phyloP scores from a whole-genome alignment of 2,329 filamentous ascomycete species.

The Sphaerulina populicola region DNA sequence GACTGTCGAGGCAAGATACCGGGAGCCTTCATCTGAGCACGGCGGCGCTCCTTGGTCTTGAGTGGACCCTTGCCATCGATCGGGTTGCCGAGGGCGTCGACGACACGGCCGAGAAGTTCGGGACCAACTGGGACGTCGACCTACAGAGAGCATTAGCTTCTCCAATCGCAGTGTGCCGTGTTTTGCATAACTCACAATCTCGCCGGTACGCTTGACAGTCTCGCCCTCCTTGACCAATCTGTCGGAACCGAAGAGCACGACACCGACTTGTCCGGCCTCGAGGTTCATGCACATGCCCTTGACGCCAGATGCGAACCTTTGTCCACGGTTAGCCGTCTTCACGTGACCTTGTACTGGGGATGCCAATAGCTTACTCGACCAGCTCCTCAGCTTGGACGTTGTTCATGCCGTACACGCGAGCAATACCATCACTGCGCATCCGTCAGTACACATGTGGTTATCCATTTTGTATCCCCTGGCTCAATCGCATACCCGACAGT shows the following conservation, averaged over 20 bases:
- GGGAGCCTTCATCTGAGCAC: conserved; percentile 97
- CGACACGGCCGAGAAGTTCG: conserved; percentile 92
- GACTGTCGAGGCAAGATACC: conserved; percentile 95
- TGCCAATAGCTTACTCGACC: conserved; percentile 64
- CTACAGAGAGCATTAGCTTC: conserved; percentile 41
- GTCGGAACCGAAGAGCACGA: conserved; percentile 99
- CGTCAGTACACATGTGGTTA: conserved; percentile 11
- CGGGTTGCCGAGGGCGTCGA: conserved; percentile 97
- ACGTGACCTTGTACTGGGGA: conserved; percentile 7
- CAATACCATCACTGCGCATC: conserved; percentile 88
- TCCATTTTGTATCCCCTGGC: not conserved
- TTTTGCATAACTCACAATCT: conserved; percentile 67
- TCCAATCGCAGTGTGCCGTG: not conserved
- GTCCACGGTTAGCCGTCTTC: conserved; percentile 12
- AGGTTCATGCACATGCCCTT: conserved; percentile 99
- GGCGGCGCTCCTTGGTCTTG: conserved; percentile 82
- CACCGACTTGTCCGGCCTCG: conserved; percentile 99
- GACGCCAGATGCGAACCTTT: conserved; percentile 98
- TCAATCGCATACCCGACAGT: conserved; percentile 80
- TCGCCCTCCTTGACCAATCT: conserved; percentile 99
- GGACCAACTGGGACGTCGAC: conserved; percentile 92
- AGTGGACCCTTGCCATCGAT: conserved; percentile 98
- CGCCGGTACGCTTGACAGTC: conserved; percentile 98
- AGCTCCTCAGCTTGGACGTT: conserved; percentile 99
- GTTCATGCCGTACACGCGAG: conserved; percentile 98